A percentile compares a stretch with the other conserved stretches of the same genome.
phyloP scores from a whole-genome alignment of 345 rosid genomes.

The Rhizophora mangle region DNA sequence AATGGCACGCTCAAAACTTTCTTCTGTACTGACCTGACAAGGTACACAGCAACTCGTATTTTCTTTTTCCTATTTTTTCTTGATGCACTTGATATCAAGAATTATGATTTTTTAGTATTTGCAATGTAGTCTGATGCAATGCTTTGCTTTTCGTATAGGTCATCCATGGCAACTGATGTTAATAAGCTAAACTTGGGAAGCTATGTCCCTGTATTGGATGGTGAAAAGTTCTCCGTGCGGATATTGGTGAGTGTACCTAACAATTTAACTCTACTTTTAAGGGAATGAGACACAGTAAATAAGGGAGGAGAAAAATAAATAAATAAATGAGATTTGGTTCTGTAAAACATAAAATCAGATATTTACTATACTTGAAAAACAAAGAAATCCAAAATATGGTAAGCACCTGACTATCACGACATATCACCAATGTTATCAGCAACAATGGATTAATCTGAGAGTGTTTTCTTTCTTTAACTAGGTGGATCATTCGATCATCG shows the following conservation, averaged over 20 bases:
- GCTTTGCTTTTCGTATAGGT: slow-evolving; percentile 34
- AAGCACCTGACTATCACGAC: too few species aligned
- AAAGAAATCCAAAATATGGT: too few species aligned
- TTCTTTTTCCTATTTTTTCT: too few species aligned
- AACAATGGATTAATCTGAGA: background rate
- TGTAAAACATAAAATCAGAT: too few species aligned
- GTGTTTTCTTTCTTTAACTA: slow-evolving; percentile 2
- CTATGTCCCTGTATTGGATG: slow-evolving; percentile 61
- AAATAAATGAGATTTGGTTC: too few species aligned
- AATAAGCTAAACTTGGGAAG: slow-evolving; percentile 50
- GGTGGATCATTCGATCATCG: slow-evolving; percentile 82
- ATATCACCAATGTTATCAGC: background rate
- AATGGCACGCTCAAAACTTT: slow-evolving; percentile 56
- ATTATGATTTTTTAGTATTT: background rate
- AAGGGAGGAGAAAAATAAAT: too few species aligned
- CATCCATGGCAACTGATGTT: slow-evolving; percentile 65
- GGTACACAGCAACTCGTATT: slow-evolving; percentile 31
- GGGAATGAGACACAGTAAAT: too few species aligned
- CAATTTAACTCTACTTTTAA: background rate
- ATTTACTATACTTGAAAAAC: too few species aligned
- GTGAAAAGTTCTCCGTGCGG: slow-evolving; percentile 67
- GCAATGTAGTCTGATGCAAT: background rate
- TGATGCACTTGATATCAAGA: background rate
- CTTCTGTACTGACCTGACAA: slow-evolving; percentile 72
- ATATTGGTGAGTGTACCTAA: slow-evolving; percentile 47